Evolutionary conservation across 202 grass and related monocot genomes (phyloP), one percentile per base, ranked within the genome.

Genomic region (Schoenoplectus tabernaemontani): DNA sequence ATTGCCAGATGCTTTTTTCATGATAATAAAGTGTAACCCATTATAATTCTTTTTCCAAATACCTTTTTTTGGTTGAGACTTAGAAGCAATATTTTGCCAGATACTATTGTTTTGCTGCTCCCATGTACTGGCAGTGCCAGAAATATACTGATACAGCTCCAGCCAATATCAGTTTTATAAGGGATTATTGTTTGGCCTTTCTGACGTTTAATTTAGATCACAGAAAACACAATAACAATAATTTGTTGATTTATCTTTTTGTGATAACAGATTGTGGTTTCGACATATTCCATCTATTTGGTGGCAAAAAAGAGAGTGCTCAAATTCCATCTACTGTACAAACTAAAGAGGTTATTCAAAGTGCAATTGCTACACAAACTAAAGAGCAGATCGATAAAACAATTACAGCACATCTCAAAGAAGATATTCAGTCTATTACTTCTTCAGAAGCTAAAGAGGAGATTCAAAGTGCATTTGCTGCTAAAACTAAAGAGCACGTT

Each of bases 231-330:
- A 33, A 33, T 32, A 74, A 53, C 44, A 36, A 23, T 74, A 34
- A 33, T 72, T 17, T 2, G 1, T 74, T 34, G 0, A 74, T 74
- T 74, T 28, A 33, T 33, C 39, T 33, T 90, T 75, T 82, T 12
- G 59, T 86, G 17, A 82, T 32, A 82, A 22, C 91, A 97, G 91
- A 86, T 12, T 84, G 86, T 70, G 57, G 83, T 76, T 92, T 90
- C 81, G 89, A 89, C 78, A 89, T 97, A 86, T 89, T 94, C 78
- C 82, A 47, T 32, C 82, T 98, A 66, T 92, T 90, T 85, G 84
- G 71, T 67, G 84, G 83, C 60, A 76, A 82, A 46, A 81, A 85
- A 59, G 30, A 70, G 24, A 87, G 78, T 23, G 34, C 46, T 64
- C 39, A 15, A 64, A 80, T 34, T 61, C 57, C 76, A 42, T 44